Percentiles rank a stretch among this genome's conserved stretches.
phyloP scores from a whole-genome alignment of 192 early-diverging fungal genomes.

The Oehlia diaphana region DNA sequence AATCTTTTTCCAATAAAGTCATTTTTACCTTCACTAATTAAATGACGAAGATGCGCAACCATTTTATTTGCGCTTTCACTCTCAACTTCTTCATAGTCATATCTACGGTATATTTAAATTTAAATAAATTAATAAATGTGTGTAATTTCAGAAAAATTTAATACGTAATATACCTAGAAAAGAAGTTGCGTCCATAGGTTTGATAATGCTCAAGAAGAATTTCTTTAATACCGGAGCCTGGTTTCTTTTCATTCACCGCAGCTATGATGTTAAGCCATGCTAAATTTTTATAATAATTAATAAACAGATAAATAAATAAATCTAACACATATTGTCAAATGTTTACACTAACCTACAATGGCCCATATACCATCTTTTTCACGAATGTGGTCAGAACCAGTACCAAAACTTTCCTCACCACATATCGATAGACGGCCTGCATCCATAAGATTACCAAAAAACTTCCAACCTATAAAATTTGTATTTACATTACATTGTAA shows the following conservation, averaged over 20 bases:
- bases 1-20: conserved; percentile 64
- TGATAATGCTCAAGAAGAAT: conserved; percentile 81
- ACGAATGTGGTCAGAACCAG: conserved; percentile 97
- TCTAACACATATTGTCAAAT: background rate
- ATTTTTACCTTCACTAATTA: conserved; percentile 45
- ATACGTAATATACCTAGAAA: conserved; percentile 57
- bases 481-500: background rate
- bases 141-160: background rate
- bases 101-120: conserved; percentile 46
- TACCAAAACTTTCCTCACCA: conserved; percentile 98
- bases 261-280: conserved; percentile 97
- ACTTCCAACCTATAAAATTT: conserved; percentile 67
- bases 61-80: conserved; percentile 74
- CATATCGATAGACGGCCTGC: conserved; percentile 91
- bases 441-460: conserved; percentile 99
- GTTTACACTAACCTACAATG: conserved; percentile 60
- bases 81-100: conserved; percentile 97
- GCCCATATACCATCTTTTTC: conserved; percentile 99
- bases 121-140: background rate
- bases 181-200: conserved; percentile 95
- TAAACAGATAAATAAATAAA: no score
- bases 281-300: conserved; percentile 13
- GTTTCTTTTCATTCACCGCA: conserved; percentile 58
- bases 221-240: conserved; percentile 64
- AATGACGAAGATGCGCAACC: conserved; percentile 68